Evolutionary conservation across 2,329 filamentous ascomycete species (phyloP).

Genomic region (Berkeleyomyces rouxiae): DNA sequence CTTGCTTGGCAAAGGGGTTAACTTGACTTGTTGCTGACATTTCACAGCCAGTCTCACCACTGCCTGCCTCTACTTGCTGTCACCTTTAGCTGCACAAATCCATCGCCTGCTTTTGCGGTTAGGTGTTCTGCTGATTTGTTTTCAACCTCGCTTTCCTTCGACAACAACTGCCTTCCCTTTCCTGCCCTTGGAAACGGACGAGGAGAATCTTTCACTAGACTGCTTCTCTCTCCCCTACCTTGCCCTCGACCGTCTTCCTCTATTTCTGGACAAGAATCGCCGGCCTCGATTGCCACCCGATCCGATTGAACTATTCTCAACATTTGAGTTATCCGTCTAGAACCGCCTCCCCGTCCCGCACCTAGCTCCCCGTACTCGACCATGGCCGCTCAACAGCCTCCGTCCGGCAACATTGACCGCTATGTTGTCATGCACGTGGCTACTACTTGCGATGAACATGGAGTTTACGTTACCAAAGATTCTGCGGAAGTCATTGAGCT

Average conservation of each 20-base stretch:
- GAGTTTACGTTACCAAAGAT: slow-evolving; percentile 98
- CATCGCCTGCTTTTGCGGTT: slow-evolving; percentile 1
- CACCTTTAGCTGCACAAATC: slow-evolving; percentile 1
- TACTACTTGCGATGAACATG: slow-evolving; percentile 97
- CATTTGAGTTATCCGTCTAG: background rate
- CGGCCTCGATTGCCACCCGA: background rate
- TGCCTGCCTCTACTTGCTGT: background rate
- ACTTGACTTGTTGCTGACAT: background rate
- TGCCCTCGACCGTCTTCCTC: background rate
- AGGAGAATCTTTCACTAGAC: background rate
- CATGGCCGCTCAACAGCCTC: slow-evolving; percentile 27
- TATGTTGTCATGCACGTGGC: slow-evolving; percentile 98
- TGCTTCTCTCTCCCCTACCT: background rate
- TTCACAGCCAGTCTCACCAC: slow-evolving; percentile 1
- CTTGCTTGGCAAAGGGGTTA: background rate
- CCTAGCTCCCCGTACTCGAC: background rate
- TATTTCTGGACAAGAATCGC: background rate
- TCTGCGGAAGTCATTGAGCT: slow-evolving; percentile 98
- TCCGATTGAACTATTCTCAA: background rate
- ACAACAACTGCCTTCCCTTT: background rate
- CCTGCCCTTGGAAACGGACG: background rate
- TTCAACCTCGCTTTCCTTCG: background rate
- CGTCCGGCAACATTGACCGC: slow-evolving; percentile 67
- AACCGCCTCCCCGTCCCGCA: background rate
- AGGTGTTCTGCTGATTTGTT: background rate